A percentile compares a stretch with the other conserved stretches of the same genome.
Evolutionary conservation across 1,284 basidiomycete species (phyloP).

Genomic region (Tylopilus orsonianus): DNA sequence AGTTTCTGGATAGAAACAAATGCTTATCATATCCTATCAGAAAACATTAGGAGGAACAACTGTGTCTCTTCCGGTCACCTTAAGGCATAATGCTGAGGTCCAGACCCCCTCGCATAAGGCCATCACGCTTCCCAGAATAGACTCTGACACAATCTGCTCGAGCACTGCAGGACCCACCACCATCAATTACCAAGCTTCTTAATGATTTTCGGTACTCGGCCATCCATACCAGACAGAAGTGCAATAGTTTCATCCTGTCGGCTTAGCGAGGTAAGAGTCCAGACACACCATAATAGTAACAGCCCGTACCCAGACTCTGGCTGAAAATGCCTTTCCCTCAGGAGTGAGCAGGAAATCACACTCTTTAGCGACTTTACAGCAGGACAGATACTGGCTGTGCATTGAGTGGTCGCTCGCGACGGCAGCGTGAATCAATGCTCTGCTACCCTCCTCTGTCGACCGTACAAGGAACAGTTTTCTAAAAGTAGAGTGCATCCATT

Average conservation of each 20-base stretch:
- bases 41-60: no score
- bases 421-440: slow-evolving; percentile 24
- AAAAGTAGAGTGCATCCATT: not conserved
- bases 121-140: no score
- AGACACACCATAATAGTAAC: not conserved
- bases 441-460: slow-evolving; percentile 27
- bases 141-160: not conserved
- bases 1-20: no score
- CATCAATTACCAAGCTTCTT: not conserved
- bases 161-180: no score
- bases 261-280: not conserved
- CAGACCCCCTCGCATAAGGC: no score
- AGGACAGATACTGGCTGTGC: slow-evolving; percentile 27
- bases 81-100: no score
- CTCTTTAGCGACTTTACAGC: slow-evolving; percentile 22
- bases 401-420: slow-evolving; percentile 21
- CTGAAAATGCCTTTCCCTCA: slow-evolving; percentile 19
- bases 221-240: slow-evolving; percentile 29
- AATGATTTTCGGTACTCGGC: slow-evolving; percentile 20
- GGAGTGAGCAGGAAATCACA: slow-evolving; percentile 21
- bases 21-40: no score
- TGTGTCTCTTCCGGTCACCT: no score
- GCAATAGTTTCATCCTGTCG: slow-evolving; percentile 34
- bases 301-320: slow-evolving; percentile 25
- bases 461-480: slow-evolving; percentile 8